Percentiles rank a stretch among this genome's conserved stretches.
phyloP scores from a whole-genome alignment of 805 yeast genomes.

The Candida chauliodis region DNA sequence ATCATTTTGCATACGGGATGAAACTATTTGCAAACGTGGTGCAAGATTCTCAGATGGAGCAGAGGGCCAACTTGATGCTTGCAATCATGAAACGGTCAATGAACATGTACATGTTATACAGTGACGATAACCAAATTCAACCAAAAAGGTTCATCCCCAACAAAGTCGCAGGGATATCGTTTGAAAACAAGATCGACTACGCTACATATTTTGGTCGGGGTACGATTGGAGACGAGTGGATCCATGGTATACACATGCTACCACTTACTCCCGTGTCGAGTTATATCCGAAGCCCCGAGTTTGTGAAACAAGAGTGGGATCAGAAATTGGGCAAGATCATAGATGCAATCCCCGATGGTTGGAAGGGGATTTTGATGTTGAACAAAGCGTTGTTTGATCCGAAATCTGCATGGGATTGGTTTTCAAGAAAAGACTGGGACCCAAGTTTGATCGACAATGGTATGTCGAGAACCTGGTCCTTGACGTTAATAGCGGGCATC shows the following conservation, averaged over 20 bases:
- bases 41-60: constrained; percentile 49
- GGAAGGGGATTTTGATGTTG: constrained; percentile 70
- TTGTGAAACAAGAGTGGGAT: constrained; percentile 64
- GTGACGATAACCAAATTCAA: constrained; percentile 51
- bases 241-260: constrained; percentile 76
- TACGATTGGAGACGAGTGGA: constrained; percentile 53
- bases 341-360: constrained; percentile 55
- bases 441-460: constrained; percentile 71
- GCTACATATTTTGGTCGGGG: constrained; percentile 74
- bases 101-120: constrained; percentile 52
- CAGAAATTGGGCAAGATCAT: constrained; percentile 44
- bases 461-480: constrained; percentile 82
- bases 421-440: constrained; percentile 48
- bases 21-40: constrained; percentile 61
- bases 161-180: constrained; percentile 69
- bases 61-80: constrained; percentile 56
- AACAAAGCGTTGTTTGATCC: constrained; percentile 78
- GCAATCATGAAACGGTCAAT: constrained; percentile 55
- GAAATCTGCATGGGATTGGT: constrained; percentile 37
- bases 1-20: constrained; percentile 66
- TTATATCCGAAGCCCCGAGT: constrained; percentile 49
- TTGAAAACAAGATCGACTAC: constrained; percentile 70
- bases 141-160: constrained; percentile 56
- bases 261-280: constrained; percentile 71
- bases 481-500: constrained; percentile 65